phyloP scores from a whole-genome alignment of 768 basidiomycete species.

The Mycena crocata region DNA sequence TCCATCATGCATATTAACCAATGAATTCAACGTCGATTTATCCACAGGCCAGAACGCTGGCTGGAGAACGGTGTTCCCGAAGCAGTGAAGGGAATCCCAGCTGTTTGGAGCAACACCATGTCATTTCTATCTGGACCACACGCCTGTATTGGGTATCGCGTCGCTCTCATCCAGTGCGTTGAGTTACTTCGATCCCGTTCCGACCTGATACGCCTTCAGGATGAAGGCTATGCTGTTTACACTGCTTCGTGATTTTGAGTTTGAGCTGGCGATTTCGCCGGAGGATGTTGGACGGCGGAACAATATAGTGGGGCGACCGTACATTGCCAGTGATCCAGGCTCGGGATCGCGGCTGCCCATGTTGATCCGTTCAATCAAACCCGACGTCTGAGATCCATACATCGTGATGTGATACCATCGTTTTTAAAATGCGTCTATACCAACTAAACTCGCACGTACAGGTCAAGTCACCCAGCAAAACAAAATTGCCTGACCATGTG shows the following conservation, averaged over 20 bases:
- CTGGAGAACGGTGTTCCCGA: constrained; percentile 38
- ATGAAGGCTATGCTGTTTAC: constrained; percentile 40
- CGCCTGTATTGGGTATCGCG: constrained; percentile 58
- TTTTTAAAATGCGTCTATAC: no score
- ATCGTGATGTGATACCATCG: no score
- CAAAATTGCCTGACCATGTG: no score
- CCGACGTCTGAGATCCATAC: no score
- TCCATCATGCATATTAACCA: background rate
- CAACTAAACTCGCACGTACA: no score
- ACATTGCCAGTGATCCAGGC: constrained; percentile 26
- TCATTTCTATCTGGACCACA: constrained; percentile 57
- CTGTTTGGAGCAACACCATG: constrained; percentile 51
- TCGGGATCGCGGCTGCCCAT: constrained; percentile 3
- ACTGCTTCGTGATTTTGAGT: constrained; percentile 36
- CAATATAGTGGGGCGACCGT: constrained; percentile 32
- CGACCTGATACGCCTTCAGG: constrained; percentile 17
- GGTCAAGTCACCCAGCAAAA: no score
- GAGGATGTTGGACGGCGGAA: constrained; percentile 23
- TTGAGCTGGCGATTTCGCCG: constrained; percentile 36
- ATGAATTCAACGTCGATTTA: background rate
- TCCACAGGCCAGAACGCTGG: constrained; percentile 65
- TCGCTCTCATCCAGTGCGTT: constrained; percentile 56
- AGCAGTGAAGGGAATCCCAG: constrained; percentile 45
- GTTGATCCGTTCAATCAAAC: background rate
- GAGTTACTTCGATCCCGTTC: no score